These are phyloP conservation scores for Chaetomiaceae sp. DNA, from an alignment of 2,329 filamentous ascomycete species.

Conservation along the genomic window DNA sequence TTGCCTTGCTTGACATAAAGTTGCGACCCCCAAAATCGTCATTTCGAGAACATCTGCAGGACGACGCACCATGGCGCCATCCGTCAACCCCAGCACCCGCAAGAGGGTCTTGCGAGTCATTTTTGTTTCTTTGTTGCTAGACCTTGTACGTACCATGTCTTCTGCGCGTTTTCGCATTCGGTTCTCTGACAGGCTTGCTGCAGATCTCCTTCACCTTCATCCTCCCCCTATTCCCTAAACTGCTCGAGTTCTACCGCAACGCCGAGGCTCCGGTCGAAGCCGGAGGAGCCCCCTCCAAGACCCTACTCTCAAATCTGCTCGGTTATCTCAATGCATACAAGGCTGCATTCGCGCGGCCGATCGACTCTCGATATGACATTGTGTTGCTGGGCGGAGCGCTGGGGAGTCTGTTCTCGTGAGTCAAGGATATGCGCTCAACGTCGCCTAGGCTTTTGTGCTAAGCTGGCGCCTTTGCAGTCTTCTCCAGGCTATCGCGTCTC, in stretches of 20 bases:
- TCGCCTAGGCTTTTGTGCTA: neutral
- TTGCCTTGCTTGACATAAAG: neutral
- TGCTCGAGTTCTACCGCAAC: slow-evolving; percentile 93
- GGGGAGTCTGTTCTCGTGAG: slow-evolving; percentile 78
- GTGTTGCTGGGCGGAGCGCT: slow-evolving; percentile 90
- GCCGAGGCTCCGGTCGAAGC: slow-evolving; percentile 59
- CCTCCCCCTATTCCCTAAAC: slow-evolving; percentile 88
- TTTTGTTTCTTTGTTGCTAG: slow-evolving; percentile 82
- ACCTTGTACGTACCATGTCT: slow-evolving; percentile 60
- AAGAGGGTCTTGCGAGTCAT: slow-evolving; percentile 83
- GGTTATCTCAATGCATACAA: slow-evolving; percentile 90
- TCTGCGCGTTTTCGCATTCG: neutral
- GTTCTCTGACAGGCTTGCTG: slow-evolving; percentile 9
- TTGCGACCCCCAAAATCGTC: neutral
- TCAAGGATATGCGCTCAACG: neutral
- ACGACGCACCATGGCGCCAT: slow-evolving; percentile 35
- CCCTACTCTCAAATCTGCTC: slow-evolving; percentile 74
- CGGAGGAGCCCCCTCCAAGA: slow-evolving; percentile 45
- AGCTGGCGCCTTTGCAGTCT: slow-evolving; percentile 47
- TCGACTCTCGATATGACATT: slow-evolving; percentile 95
- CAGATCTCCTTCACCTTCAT: slow-evolving; percentile 99
- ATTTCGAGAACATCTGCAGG: neutral
- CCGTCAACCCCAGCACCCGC: slow-evolving; percentile 53
- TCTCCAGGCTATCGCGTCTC: slow-evolving; percentile 87
- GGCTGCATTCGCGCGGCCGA: slow-evolving; percentile 82